Evolutionary conservation across 192 early-diverging fungal genomes (phyloP).

Genomic region (Linnemannia schmuckeri): DNA sequence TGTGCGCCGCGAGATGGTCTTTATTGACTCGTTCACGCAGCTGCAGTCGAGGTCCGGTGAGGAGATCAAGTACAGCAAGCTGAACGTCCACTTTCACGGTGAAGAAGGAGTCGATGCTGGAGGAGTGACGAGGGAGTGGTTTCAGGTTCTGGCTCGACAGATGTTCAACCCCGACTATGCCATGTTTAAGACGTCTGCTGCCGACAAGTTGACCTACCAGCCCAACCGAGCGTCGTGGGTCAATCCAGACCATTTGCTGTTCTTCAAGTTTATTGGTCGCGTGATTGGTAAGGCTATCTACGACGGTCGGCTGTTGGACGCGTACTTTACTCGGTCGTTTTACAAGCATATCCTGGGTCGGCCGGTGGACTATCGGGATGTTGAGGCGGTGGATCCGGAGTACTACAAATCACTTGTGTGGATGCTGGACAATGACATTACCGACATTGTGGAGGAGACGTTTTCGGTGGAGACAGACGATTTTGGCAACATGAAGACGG

Average conservation of each 20-base stretch:
- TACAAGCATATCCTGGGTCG: conserved; percentile 97
- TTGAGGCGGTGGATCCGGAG: conserved; percentile 97
- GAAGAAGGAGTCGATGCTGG: conserved; percentile 99
- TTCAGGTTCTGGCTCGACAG: conserved; percentile 94
- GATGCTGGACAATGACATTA: conserved; percentile 98
- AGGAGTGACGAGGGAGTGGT: conserved; percentile 98
- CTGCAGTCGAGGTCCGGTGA: conserved; percentile 91
- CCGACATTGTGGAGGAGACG: conserved; percentile 93
- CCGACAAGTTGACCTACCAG: conserved; percentile 97
- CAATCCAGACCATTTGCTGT: conserved; percentile 94
- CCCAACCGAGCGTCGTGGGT: conserved; percentile 93
- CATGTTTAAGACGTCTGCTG: conserved; percentile 96
- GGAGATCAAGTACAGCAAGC: conserved; percentile 94
- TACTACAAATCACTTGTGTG: conserved; percentile 98
- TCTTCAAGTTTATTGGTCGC: conserved; percentile 98
- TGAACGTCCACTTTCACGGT: conserved; percentile 93
- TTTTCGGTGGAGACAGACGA: conserved; percentile 95
- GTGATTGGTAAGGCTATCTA: conserved; percentile 99
- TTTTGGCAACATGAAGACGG: conserved; percentile 87
- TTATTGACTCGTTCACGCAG: conserved; percentile 97
- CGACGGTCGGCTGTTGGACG: conserved; percentile 93
- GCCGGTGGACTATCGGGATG: conserved; percentile 95
- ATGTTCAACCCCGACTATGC: conserved; percentile 99
- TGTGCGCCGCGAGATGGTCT: conserved; percentile 93
- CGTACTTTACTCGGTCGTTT: conserved; percentile 98